These are phyloP conservation scores for Pharnaceum exiguum DNA, from an alignment of 148 eudicot species.

Conservation along the genomic window DNA sequence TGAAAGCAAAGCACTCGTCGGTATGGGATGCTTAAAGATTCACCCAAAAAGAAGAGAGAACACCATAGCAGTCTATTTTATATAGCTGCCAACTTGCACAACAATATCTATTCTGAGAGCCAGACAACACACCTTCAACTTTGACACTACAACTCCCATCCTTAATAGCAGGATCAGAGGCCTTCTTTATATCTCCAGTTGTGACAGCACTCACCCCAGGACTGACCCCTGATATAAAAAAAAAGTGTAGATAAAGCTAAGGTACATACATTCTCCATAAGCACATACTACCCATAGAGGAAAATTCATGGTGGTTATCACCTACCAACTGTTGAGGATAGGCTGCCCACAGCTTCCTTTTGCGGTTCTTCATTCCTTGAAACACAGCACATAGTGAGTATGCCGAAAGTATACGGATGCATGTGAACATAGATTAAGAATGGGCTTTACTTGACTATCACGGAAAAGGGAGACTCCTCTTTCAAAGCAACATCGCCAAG, in stretches of 20 bases:
- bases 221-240: constrained; percentile 29
- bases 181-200: constrained; percentile 33
- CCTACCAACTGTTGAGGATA: constrained; percentile 36
- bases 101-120: neutral
- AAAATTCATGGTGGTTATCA: neutral
- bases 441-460: constrained; percentile 57
- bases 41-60: no score
- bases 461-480: constrained; percentile 51
- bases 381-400: constrained; percentile 17
- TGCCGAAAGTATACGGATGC: constrained; percentile 9
- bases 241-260: neutral
- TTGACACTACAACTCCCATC: constrained; percentile 49
- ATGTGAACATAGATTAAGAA: neutral
- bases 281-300: neutral
- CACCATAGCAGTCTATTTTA: no score
- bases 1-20: no score
- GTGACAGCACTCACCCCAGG: constrained; percentile 34
- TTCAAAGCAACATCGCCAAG: constrained; percentile 45
- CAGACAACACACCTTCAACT: constrained; percentile 59
- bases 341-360: constrained; percentile 47
- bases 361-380: constrained; percentile 70
- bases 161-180: constrained; percentile 32
- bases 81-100: neutral
- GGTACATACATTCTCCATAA: neutral
- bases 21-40: no score